Conservation (phyloP, 345 rosid species). For the Boechera divaricarpa region DNA sequence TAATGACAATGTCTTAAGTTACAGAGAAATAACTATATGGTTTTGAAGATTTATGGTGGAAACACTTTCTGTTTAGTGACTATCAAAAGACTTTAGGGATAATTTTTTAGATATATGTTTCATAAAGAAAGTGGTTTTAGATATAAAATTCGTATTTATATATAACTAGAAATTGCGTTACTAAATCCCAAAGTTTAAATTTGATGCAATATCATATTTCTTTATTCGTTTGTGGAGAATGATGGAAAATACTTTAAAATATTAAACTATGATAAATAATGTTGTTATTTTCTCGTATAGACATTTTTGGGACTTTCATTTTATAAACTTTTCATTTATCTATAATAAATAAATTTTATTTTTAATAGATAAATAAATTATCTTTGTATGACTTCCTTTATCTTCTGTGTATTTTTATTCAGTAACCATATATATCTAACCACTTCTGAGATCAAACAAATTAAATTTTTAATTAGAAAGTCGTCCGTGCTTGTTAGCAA, state of each 20-base stretch:
- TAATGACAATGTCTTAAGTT: slow-evolving; percentile 13
- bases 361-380: background rate
- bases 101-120: background rate
- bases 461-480: background rate
- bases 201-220: background rate
- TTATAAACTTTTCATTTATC: background rate
- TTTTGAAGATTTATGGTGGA: slow-evolving; percentile 15
- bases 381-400: slow-evolving; percentile 17
- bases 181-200: background rate
- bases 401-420: background rate
- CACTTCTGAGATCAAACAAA: background rate
- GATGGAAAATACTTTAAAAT: background rate
- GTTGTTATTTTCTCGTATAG: slow-evolving; percentile 1
- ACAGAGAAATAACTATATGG: background rate
- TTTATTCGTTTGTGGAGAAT: background rate
- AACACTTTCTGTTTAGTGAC: background rate
- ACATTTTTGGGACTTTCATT: background rate
- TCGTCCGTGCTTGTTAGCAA: slow-evolving; percentile 19
- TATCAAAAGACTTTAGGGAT: background rate
- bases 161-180: background rate
- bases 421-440: slow-evolving; percentile 9
- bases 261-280: background rate
- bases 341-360: background rate
- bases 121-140: background rate
- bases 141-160: background rate